These are phyloP conservation scores for Porphyrellus cyaneotinctus DNA, from an alignment of 768 basidiomycete species.

Conservation along the genomic window DNA sequence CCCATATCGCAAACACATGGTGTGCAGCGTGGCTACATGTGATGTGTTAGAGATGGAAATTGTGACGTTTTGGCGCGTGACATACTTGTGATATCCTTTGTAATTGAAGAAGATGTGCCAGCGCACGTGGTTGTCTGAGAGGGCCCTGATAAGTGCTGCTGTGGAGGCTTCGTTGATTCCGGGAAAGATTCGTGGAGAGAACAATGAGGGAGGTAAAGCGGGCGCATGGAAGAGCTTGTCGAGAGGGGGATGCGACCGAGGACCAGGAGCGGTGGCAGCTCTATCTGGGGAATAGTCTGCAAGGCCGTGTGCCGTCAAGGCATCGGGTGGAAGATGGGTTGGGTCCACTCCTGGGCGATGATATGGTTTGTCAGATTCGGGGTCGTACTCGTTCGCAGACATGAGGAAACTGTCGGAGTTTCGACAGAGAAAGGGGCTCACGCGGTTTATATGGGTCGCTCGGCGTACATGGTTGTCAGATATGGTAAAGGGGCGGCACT, in stretches of 20 bases:
- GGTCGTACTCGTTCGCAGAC: constrained; percentile 15
- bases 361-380: constrained; percentile 9
- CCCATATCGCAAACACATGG: constrained; percentile 55
- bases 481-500: too few relatives aligned
- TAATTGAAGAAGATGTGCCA: constrained; percentile 54
- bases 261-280: constrained; percentile 10
- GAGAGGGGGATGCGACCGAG: constrained; percentile 9
- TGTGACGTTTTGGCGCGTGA: not conserved
- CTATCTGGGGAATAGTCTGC: constrained; percentile 17
- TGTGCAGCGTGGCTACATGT: constrained; percentile 51
- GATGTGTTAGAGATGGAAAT: constrained; percentile 20
- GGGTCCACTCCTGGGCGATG: constrained; percentile 19
- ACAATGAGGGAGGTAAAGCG: constrained; percentile 25
- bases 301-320: constrained; percentile 21
- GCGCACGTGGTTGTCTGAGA: constrained; percentile 50
- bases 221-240: constrained; percentile 23
- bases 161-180: constrained; percentile 38
- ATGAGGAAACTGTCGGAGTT: constrained; percentile 4
- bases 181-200: constrained; percentile 34
- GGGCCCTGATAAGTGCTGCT: constrained; percentile 34
- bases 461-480: too few relatives aligned
- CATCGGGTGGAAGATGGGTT: constrained; percentile 16
- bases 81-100: constrained; percentile 32
- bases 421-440: too few relatives aligned
- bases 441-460: too few relatives aligned